Conservation (phyloP, 2,329 filamentous ascomycete species). For the Huntiella bhutanensis region DNA sequence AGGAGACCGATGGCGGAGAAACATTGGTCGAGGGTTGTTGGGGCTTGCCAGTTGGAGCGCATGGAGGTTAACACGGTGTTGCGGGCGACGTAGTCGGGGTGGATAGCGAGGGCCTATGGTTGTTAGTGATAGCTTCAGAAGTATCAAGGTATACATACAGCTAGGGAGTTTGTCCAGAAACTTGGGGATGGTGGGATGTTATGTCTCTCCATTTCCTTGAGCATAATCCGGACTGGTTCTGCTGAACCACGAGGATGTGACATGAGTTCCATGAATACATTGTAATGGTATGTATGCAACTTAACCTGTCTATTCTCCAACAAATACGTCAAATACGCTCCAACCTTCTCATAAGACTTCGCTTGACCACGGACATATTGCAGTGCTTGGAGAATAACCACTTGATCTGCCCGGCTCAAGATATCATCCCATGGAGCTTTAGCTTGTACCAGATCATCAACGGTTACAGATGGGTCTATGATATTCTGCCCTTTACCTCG, state of each 20-base stretch:
- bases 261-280: constrained; percentile 57
- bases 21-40: constrained; percentile 35
- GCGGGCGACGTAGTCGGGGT: constrained; percentile 68
- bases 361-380: constrained; percentile 21
- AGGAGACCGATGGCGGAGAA: constrained; percentile 55
- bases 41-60: constrained; percentile 44
- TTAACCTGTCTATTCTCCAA: constrained; percentile 33
- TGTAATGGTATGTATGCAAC: constrained; percentile 45
- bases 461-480: too few relatives aligned
- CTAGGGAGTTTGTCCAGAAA: constrained; percentile 54
- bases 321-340: constrained; percentile 35
- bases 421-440: too few relatives aligned
- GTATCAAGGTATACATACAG: constrained; percentile 24
- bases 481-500: too few relatives aligned
- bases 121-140: background rate
- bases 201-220: constrained; percentile 50
- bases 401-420: constrained; percentile 3
- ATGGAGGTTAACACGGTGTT: constrained; percentile 53
- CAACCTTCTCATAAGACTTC: constrained; percentile 1
- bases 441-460: too few relatives aligned
- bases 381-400: constrained; percentile 30
- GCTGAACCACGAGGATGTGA: constrained; percentile 48
- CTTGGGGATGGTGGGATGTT: constrained; percentile 43
- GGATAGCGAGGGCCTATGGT: constrained; percentile 48
- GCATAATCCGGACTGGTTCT: constrained; percentile 38